Evolutionary conservation across 768 basidiomycete genomes (phyloP).

Genomic region (Calocybe cyanea): DNA sequence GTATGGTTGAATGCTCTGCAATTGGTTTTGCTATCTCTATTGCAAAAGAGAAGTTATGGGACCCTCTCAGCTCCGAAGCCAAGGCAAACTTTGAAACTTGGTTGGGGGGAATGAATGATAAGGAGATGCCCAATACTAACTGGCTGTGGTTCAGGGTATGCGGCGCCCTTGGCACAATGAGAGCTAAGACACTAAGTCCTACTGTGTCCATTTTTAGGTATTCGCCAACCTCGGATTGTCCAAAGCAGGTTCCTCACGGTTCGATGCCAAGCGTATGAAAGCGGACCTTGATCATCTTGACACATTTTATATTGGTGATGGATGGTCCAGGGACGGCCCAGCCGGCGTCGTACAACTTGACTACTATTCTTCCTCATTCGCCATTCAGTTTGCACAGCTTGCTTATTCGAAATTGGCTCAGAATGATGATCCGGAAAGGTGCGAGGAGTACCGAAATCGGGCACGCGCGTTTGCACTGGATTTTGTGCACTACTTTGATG

Average conservation of each 20-base stretch:
- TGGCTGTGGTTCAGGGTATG: constrained; percentile 79
- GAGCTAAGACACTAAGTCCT: not conserved
- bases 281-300: constrained; percentile 74
- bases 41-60: constrained; percentile 62
- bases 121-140: constrained; percentile 81
- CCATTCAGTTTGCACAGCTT: constrained; percentile 73
- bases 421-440: constrained; percentile 58
- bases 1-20: constrained; percentile 81
- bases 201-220: constrained; percentile 35
- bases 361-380: constrained; percentile 77
- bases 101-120: constrained; percentile 76
- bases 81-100: constrained; percentile 60
- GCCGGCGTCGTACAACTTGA: constrained; percentile 76
- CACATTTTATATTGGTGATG: constrained; percentile 72
- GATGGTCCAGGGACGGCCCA: constrained; percentile 77
- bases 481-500: constrained; percentile 74
- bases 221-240: constrained; percentile 73
- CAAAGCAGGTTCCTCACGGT: constrained; percentile 54
- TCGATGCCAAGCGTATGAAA: constrained; percentile 59
- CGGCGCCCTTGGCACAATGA: no score
- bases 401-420: constrained; percentile 65
- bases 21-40: constrained; percentile 71
- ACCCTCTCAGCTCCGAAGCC: constrained; percentile 47
- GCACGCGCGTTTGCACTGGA: constrained; percentile 62
- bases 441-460: constrained; percentile 60